phyloP scores from a whole-genome alignment of 1,139 yeast genomes.

The Suhomyces panamericanus region DNA sequence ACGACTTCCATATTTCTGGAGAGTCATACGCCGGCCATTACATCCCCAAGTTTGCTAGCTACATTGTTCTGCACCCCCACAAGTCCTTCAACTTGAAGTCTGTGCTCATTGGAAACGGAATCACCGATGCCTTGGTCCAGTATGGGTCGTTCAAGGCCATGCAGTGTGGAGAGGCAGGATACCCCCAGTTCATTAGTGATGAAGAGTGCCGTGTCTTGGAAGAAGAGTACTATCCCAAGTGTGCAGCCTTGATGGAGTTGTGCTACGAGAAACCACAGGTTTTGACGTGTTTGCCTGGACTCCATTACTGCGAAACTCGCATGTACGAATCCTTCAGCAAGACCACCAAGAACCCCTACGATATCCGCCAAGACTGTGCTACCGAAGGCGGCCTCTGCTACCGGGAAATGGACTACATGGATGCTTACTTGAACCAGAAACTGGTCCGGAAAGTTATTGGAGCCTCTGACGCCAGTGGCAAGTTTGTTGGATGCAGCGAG shows the following conservation, averaged over 20 bases:
- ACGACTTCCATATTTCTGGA: slow-evolving; percentile 76
- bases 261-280: slow-evolving; percentile 13
- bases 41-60: slow-evolving; percentile 73
- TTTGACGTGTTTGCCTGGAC: slow-evolving; percentile 15
- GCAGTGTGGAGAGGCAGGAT: slow-evolving; percentile 82
- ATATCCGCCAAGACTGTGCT: slow-evolving; percentile 14
- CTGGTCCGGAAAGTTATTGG: slow-evolving; percentile 15
- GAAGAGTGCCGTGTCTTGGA: slow-evolving; percentile 46
- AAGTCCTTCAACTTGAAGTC: slow-evolving; percentile 65
- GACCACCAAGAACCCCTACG: slow-evolving; percentile 15
- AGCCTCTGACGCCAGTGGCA: slow-evolving; percentile 9
- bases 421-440: slow-evolving; percentile 13
- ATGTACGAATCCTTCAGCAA: slow-evolving; percentile 11
- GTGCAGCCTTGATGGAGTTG: slow-evolving; percentile 12
- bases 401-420: slow-evolving; percentile 10
- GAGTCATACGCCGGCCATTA: slow-evolving; percentile 88
- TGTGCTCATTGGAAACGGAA: slow-evolving; percentile 77
- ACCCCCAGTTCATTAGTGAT: slow-evolving; percentile 48
- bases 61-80: slow-evolving; percentile 61
- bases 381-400: slow-evolving; percentile 12
- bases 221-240: slow-evolving; percentile 10
- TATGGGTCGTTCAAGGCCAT: slow-evolving; percentile 68
- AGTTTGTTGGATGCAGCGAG: slow-evolving; percentile 3
- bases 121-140: slow-evolving; percentile 71
- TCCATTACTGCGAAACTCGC: slow-evolving; percentile 7